These are phyloP conservation scores for Periconia digitata DNA, from an alignment of 2,329 filamentous ascomycete genomes.

Conservation along the genomic window DNA sequence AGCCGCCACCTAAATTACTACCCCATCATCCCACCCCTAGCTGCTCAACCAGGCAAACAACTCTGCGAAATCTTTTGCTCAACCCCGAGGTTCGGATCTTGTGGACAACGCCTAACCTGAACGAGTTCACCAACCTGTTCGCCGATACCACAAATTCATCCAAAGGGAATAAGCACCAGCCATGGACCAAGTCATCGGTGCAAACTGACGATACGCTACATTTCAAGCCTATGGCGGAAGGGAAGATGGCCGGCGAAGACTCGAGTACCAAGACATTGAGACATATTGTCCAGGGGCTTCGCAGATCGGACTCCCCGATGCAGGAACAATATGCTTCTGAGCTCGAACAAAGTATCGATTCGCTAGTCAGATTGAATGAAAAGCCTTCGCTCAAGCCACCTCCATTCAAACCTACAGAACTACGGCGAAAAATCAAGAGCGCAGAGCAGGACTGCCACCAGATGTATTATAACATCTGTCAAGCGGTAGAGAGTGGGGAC, in stretches of 20 bases:
- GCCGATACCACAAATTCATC: too few relatives aligned
- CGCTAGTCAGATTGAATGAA: slow-evolving; percentile 18
- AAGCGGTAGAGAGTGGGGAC: slow-evolving; percentile 18
- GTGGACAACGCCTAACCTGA: too few relatives aligned
- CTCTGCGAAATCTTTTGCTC: too few relatives aligned
- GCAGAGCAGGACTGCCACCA: slow-evolving; percentile 18
- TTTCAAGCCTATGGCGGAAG: too few relatives aligned
- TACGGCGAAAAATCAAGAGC: slow-evolving; percentile 9
- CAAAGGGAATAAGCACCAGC: too few relatives aligned
- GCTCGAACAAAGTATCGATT: slow-evolving; percentile 37
- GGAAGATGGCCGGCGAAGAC: not conserved
- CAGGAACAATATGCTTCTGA: slow-evolving; percentile 45
- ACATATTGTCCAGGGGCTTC: slow-evolving; percentile 12
- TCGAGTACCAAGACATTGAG: not conserved
- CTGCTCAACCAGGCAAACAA: too few relatives aligned
- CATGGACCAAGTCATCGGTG: too few relatives aligned
- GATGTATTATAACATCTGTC: slow-evolving; percentile 10
- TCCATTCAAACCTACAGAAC: slow-evolving; percentile 5
- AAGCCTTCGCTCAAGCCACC: not conserved
- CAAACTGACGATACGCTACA: too few relatives aligned
- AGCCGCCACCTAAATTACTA: not conserved
- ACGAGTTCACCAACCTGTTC: too few relatives aligned
- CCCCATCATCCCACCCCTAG: too few relatives aligned
- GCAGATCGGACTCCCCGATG: slow-evolving; percentile 31
- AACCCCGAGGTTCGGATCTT: too few relatives aligned